Evolutionary conservation across 169 alveolate genomes (phyloP).

Genomic region (Babesia gibsoni): DNA sequence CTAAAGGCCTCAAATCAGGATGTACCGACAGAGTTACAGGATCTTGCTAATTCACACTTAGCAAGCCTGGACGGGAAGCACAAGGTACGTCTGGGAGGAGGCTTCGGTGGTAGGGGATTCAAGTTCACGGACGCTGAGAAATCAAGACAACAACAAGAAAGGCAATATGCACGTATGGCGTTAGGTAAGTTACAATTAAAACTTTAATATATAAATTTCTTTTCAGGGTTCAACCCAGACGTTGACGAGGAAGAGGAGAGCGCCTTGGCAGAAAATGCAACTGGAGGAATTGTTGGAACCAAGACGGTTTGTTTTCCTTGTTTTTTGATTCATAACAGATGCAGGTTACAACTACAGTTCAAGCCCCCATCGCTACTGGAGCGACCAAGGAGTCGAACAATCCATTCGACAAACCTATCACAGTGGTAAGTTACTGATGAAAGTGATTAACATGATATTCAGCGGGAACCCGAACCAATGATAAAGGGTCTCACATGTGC

Average conservation of each 20-base stretch:
- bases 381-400: constrained; percentile 10
- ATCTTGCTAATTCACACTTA: constrained; percentile 77
- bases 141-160: constrained; percentile 82
- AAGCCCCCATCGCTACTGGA: neutral
- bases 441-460: neutral
- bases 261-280: constrained; percentile 13
- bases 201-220: neutral
- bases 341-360: neutral
- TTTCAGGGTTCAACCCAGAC: constrained; percentile 38
- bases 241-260: constrained; percentile 41
- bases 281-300: neutral
- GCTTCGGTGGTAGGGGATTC: constrained; percentile 94
- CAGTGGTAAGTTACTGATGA: constrained; percentile 2
- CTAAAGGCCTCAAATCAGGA: constrained; percentile 67
- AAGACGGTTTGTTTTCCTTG: constrained; percentile 2
- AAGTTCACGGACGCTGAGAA: constrained; percentile 89
- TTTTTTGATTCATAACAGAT: neutral
- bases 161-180: constrained; percentile 82
- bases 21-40: constrained; percentile 64
- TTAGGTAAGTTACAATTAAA: constrained; percentile 59
- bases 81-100: constrained; percentile 82
- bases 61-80: constrained; percentile 81
- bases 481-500: constrained; percentile 66
- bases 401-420: constrained; percentile 25
- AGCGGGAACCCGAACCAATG: constrained; percentile 59